phyloP scores from a whole-genome alignment of 805 yeast species.

The Ogataea pignaliae region DNA sequence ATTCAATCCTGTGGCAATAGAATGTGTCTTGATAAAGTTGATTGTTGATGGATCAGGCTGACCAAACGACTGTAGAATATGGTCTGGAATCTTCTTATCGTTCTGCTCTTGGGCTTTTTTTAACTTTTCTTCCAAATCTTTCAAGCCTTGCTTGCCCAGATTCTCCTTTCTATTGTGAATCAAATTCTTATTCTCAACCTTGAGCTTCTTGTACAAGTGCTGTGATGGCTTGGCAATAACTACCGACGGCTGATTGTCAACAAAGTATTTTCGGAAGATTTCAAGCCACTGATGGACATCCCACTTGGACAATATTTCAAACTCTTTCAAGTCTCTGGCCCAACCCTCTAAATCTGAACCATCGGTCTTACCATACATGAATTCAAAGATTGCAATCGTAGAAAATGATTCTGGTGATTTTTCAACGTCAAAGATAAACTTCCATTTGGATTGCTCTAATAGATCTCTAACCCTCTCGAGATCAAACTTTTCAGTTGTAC shows the following conservation, averaged over 20 bases:
- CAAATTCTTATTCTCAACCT: conserved; percentile 46
- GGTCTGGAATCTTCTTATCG: conserved; percentile 72
- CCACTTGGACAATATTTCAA: conserved; percentile 59
- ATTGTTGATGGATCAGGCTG: conserved; percentile 75
- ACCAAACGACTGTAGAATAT: conserved; percentile 55
- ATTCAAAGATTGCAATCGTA: conserved; percentile 68
- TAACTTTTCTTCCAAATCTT: conserved; percentile 44
- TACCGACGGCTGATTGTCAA: conserved; percentile 59
- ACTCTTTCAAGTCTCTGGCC: conserved; percentile 54
- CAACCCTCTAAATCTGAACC: conserved; percentile 56
- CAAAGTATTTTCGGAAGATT: conserved; percentile 47
- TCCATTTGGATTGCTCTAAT: conserved; percentile 59
- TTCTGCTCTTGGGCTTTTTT: conserved; percentile 62
- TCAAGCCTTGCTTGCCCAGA: conserved; percentile 59
- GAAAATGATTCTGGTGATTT: conserved; percentile 58
- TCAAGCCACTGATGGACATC: conserved; percentile 60
- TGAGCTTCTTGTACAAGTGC: conserved; percentile 47
- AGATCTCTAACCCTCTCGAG: conserved; percentile 61
- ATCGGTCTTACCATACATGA: conserved; percentile 67
- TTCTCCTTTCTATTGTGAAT: conserved; percentile 43
- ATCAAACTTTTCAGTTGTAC: conserved; percentile 50
- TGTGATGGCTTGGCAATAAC: conserved; percentile 72
- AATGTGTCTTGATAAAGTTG: conserved; percentile 61
- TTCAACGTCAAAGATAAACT: conserved; percentile 57
- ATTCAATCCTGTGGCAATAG: conserved; percentile 57